Conservation (phyloP, 768 basidiomycete genomes). For the Pleurotus tuoliensis region DNA sequence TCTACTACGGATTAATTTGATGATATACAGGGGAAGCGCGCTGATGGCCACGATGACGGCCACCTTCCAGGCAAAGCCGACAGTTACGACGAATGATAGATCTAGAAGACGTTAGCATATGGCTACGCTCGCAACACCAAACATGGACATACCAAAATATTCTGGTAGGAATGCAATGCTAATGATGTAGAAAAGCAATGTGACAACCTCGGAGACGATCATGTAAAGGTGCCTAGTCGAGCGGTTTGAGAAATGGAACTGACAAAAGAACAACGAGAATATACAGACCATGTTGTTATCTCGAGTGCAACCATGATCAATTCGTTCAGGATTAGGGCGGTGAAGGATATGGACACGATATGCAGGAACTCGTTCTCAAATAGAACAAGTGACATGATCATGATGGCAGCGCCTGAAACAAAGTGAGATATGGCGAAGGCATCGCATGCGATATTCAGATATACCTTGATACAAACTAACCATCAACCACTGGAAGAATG, state of each 20-base stretch:
- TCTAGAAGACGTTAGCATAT: conserved; percentile 43
- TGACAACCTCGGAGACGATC: conserved; percentile 88
- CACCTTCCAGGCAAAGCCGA: conserved; percentile 91
- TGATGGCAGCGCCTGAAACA: conserved; percentile 84
- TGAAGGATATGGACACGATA: conserved; percentile 98
- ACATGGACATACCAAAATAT: conserved; percentile 79
- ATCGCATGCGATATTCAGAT: conserved; percentile 5
- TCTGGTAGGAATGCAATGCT: conserved; percentile 94
- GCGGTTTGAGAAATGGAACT: not conserved
- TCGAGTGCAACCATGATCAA: conserved; percentile 98
- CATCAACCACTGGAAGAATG: conserved; percentile 97
- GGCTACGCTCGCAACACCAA: not conserved
- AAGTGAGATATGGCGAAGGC: not conserved
- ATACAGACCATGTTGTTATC: conserved; percentile 87
- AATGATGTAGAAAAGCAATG: conserved; percentile 81
- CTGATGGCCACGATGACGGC: conserved; percentile 93
- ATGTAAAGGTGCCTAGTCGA: conserved; percentile 84
- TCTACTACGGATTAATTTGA: conserved; percentile 82
- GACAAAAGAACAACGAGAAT: not conserved
- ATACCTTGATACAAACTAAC: conserved; percentile 96
- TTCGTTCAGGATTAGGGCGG: conserved; percentile 92
- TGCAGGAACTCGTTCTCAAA: conserved; percentile 98
- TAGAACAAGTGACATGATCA: conserved; percentile 94
- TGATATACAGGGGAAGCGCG: conserved; percentile 84
- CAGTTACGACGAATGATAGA: conserved; percentile 85